Conservation (phyloP, 2,329 filamentous ascomycete species). For the Colletotrichum sp. region DNA sequence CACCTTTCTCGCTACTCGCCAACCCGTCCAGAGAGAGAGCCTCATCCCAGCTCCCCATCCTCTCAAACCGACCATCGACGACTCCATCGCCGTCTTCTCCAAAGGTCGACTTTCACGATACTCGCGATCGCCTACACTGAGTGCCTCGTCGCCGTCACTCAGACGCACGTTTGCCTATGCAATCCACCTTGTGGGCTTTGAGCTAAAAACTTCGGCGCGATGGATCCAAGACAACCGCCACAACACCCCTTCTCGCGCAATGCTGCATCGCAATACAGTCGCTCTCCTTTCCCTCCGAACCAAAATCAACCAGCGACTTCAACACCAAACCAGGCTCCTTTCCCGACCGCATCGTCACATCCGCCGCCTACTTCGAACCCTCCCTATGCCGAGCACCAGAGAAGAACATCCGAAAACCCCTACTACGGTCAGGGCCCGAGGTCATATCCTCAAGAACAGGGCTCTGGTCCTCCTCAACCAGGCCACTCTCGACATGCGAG, state of each 20-base stretch:
- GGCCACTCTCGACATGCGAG: conserved; percentile 48
- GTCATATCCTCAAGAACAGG: conserved; percentile 34
- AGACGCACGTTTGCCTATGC: conserved; percentile 8
- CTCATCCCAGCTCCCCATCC: background rate
- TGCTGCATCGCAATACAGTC: conserved; percentile 32
- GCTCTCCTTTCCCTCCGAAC: conserved; percentile 28
- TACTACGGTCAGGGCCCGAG: conserved; percentile 42
- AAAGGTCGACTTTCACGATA: background rate
- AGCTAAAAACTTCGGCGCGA: conserved; percentile 40
- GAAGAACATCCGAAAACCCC: conserved; percentile 48
- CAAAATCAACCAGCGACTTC: background rate
- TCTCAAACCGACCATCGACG: background rate
- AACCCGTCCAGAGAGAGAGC: background rate
- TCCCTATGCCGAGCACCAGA: conserved; percentile 37
- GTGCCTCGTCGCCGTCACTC: conserved; percentile 3
- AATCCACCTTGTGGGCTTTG: conserved; percentile 25
- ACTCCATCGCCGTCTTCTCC: background rate
- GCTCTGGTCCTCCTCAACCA: conserved; percentile 32
- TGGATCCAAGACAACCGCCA: conserved; percentile 36
- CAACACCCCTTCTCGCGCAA: conserved; percentile 34
- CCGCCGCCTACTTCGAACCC: conserved; percentile 19
- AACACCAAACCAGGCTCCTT: conserved; percentile 23
- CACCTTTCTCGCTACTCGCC: background rate
- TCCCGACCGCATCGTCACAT: conserved; percentile 16
- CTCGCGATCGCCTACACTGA: conserved; percentile 10